Conservation (phyloP, 2,329 filamentous ascomycete species). For the Xylaria sp. region DNA sequence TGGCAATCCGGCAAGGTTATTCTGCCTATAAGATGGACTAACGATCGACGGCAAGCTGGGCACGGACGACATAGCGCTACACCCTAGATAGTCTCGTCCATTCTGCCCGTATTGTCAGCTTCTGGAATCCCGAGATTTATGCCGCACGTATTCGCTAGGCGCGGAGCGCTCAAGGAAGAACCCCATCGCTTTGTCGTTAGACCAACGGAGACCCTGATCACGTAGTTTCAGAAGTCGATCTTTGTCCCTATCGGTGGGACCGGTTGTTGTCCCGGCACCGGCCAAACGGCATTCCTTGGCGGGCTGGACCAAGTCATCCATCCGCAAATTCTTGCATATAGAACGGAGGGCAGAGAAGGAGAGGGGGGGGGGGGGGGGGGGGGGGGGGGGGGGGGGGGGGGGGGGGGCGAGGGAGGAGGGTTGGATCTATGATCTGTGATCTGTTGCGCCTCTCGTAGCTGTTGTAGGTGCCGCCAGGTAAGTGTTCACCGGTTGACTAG, state of each 20-base stretch:
- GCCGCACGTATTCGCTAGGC: slow-evolving; percentile 39
- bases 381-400: not conserved
- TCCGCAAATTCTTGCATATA: slow-evolving; percentile 9
- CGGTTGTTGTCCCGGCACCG: slow-evolving; percentile 40
- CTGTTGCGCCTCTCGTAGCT: not conserved
- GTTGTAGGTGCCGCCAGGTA: not conserved
- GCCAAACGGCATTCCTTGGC: slow-evolving; percentile 27
- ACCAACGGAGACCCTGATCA: slow-evolving; percentile 35
- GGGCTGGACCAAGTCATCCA: slow-evolving; percentile 26
- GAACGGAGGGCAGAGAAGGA: not conserved
- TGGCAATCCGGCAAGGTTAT: slow-evolving; percentile 5
- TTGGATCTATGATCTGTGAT: slow-evolving; percentile 5
- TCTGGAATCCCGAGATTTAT: slow-evolving; percentile 43
- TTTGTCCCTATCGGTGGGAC: slow-evolving; percentile 41
- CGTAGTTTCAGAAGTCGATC: slow-evolving; percentile 44
- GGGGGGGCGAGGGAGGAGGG: too few relatives aligned
- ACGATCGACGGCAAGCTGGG: slow-evolving; percentile 32
- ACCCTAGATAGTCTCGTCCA: slow-evolving; percentile 34
- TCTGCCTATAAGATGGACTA: slow-evolving; percentile 13
- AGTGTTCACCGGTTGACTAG: not conserved
- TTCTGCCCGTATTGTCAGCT: slow-evolving; percentile 28
- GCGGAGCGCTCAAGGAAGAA: slow-evolving; percentile 32
- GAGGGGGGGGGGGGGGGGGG: not conserved
- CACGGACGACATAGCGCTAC: slow-evolving; percentile 33
- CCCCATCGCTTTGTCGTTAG: slow-evolving; percentile 28